Evolutionary conservation across 1,139 yeast genomes (phyloP).

Genomic region (Nematodospora anomalae): DNA sequence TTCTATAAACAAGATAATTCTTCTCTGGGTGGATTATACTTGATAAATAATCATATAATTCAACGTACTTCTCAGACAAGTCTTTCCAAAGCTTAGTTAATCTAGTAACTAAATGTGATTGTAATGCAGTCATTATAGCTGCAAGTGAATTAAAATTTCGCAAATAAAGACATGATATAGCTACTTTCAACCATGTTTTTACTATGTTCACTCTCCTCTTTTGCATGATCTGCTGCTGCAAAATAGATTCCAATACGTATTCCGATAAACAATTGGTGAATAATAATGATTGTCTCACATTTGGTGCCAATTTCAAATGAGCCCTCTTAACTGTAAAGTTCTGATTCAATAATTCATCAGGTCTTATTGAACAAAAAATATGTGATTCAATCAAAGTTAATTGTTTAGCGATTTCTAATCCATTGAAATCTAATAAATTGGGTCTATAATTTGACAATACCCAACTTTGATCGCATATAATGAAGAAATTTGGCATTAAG

Average conservation of each 20-base stretch:
- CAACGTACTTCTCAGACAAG: conserved; percentile 63
- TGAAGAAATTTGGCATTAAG: conserved; percentile 39
- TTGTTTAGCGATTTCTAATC: conserved; percentile 82
- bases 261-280: conserved; percentile 81
- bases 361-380: conserved; percentile 64
- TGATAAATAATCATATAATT: conserved; percentile 64
- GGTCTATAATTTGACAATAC: conserved; percentile 49
- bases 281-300: conserved; percentile 64
- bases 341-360: conserved; percentile 73
- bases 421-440: conserved; percentile 66
- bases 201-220: conserved; percentile 59
- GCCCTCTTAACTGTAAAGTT: conserved; percentile 69
- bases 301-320: conserved; percentile 65
- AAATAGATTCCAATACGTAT: conserved; percentile 77
- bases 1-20: conserved; percentile 75
- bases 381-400: conserved; percentile 76
- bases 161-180: conserved; percentile 76
- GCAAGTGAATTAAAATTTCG: conserved; percentile 85
- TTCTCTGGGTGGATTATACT: conserved; percentile 80
- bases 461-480: conserved; percentile 47
- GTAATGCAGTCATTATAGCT: conserved; percentile 83
- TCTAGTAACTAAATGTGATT: conserved; percentile 76
- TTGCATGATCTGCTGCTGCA: conserved; percentile 51
- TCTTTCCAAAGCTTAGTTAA: conserved; percentile 65
- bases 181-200: conserved; percentile 82